Percentiles rank a stretch among this genome's conserved stretches.
Evolutionary conservation across 2,329 filamentous ascomycete genomes (phyloP).

Genomic region (Alternaria brassicicola): DNA sequence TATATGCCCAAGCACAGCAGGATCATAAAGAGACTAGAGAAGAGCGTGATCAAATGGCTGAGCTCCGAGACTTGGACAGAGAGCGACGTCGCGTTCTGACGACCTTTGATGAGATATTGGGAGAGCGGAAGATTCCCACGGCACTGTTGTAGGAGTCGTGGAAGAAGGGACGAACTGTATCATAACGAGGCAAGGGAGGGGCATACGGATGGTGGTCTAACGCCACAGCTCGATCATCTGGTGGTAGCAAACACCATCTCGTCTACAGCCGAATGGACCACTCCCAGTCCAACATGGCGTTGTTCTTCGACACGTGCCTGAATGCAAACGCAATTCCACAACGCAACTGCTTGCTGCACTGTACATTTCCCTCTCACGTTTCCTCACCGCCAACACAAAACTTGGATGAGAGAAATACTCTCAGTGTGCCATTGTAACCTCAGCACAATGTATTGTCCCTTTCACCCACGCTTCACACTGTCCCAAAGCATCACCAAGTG

Average conservation of each 20-base stretch:
- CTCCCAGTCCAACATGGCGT: not conserved
- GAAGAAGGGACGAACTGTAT: not conserved
- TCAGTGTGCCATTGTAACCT: not conserved
- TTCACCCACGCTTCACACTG: not conserved
- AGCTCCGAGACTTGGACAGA: not conserved
- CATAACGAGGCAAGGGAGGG: not conserved
- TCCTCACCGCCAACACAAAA: not conserved
- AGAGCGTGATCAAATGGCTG: not conserved
- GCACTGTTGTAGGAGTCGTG: not conserved
- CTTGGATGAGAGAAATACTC: not conserved
- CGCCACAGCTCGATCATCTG: not conserved
- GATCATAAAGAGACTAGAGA: not conserved
- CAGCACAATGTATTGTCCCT: not conserved
- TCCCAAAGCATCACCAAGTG: not conserved
- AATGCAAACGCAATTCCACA: not conserved
- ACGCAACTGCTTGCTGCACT: not conserved
- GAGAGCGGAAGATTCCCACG: not conserved
- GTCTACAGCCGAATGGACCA: not conserved
- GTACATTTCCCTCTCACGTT: not conserved
- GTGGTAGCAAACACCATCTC: not conserved
- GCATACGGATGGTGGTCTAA: too few species aligned
- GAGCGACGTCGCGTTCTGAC: not conserved
- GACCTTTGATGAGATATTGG: constrained; percentile 7
- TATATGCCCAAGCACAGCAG: not conserved
- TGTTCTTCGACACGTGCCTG: not conserved